phyloP scores from a whole-genome alignment of 805 yeast genomes.

The Pichia membranifaciens region DNA sequence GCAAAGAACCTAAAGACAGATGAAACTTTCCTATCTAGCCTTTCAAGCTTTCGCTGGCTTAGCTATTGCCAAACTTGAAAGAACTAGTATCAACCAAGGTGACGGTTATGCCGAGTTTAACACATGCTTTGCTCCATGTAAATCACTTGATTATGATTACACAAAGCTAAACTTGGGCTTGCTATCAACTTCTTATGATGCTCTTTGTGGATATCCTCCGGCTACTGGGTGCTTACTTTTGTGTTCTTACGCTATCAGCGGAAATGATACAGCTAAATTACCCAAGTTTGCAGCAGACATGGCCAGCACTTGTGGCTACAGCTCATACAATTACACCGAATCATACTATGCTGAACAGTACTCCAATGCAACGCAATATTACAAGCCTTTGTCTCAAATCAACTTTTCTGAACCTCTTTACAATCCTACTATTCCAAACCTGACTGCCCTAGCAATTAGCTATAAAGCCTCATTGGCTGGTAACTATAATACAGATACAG shows the following conservation, averaged over 20 bases:
- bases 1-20: too few species aligned
- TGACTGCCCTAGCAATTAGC: conserved; percentile 11
- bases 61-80: too few species aligned
- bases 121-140: conserved; percentile 10
- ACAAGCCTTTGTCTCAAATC: not conserved
- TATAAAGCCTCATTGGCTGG: conserved; percentile 5
- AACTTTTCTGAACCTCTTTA: not conserved
- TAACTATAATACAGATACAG: not conserved
- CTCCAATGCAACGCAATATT: conserved; percentile 24
- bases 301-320: not conserved
- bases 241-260: conserved; percentile 16
- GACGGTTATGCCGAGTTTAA: conserved; percentile 11
- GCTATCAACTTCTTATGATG: not conserved
- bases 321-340: conserved; percentile 11
- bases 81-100: too few species aligned
- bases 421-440: not conserved
- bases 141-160: conserved; percentile 8
- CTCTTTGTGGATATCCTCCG: conserved; percentile 17
- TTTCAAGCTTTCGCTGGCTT: too few species aligned
- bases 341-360: conserved; percentile 19
- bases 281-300: not conserved
- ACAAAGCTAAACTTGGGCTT: not conserved
- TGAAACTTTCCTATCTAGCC: too few species aligned
- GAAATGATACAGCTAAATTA: not conserved
- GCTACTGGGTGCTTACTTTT: conserved; percentile 13